Evolutionary conservation across 345 rosid genomes (phyloP).

Genomic region (Barbarea vulgaris): DNA sequence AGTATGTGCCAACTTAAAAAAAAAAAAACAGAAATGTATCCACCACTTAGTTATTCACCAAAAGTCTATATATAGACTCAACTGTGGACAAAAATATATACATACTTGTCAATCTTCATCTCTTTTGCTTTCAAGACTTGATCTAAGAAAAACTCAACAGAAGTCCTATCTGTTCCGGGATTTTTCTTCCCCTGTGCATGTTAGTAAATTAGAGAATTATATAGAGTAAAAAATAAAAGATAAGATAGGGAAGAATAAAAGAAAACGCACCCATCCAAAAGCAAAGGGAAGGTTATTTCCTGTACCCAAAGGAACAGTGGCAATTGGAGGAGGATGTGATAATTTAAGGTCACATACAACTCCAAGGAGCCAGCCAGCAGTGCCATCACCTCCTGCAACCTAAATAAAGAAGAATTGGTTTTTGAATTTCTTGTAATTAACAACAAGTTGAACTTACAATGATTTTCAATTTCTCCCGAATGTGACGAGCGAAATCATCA

Average conservation of each 20-base stretch:
- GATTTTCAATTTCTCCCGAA: slow-evolving; percentile 61
- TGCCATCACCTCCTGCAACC: slow-evolving; percentile 99
- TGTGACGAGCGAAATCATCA: slow-evolving; percentile 51
- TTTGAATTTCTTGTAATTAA: background rate
- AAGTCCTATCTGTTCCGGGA: slow-evolving; percentile 70
- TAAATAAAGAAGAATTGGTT: slow-evolving; percentile 37
- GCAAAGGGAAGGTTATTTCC: slow-evolving; percentile 97
- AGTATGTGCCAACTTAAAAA: slow-evolving; percentile 81
- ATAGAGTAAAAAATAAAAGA: background rate
- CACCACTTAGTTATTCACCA: slow-evolving; percentile 5
- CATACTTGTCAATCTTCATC: slow-evolving; percentile 91
- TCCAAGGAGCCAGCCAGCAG: slow-evolving; percentile 98
- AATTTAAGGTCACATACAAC: slow-evolving; percentile 89
- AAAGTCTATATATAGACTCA: background rate
- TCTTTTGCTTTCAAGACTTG: slow-evolving; percentile 69
- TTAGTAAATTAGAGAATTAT: slow-evolving; percentile 6
- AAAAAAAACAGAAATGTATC: slow-evolving; percentile 12
- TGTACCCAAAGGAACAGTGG: slow-evolving; percentile 94
- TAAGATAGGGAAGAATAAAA: background rate
- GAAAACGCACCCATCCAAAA: slow-evolving; percentile 79
- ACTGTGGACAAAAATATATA: background rate
- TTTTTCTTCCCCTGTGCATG: slow-evolving; percentile 94
- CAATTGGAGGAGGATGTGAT: slow-evolving; percentile 86
- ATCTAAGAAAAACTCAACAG: slow-evolving; percentile 64
- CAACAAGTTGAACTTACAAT: slow-evolving; percentile 56